These are phyloP conservation scores for Leptographium radiaticola DNA, from an alignment of 2,329 filamentous ascomycete species.

Conservation along the genomic window DNA sequence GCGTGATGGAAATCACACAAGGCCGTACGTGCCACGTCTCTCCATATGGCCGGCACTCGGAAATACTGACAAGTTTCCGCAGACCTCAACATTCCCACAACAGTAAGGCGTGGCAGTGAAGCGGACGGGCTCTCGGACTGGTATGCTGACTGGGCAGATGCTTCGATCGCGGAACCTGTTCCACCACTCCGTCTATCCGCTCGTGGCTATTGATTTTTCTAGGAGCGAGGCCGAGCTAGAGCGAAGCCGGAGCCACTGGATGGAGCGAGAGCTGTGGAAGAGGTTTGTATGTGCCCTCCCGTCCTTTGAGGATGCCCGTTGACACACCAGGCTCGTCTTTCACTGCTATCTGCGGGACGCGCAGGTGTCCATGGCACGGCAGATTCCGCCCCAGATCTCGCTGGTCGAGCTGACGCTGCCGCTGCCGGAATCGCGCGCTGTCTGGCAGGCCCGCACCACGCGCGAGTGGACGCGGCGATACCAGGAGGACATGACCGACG, in stretches of 20 bases:
- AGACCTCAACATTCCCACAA: conserved; percentile 12
- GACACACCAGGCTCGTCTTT: conserved; percentile 38
- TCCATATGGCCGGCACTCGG: neutral
- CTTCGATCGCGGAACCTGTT: conserved; percentile 46
- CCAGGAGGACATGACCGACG: conserved; percentile 20
- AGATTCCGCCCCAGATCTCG: conserved; percentile 51
- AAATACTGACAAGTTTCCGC: conserved; percentile 3
- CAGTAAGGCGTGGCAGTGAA: neutral
- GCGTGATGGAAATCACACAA: conserved; percentile 44
- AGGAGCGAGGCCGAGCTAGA: conserved; percentile 46
- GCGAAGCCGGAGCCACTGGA: conserved; percentile 53
- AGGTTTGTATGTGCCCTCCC: conserved; percentile 22
- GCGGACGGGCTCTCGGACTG: neutral
- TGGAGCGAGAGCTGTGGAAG: conserved; percentile 52
- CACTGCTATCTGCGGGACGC: conserved; percentile 53
- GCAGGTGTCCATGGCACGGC: conserved; percentile 52
- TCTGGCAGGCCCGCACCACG: conserved; percentile 54
- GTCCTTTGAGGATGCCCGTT: neutral
- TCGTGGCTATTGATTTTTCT: conserved; percentile 33
- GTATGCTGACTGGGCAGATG: conserved; percentile 24
- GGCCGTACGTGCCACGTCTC: conserved; percentile 22
- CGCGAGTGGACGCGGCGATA: conserved; percentile 51
- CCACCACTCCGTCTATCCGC: conserved; percentile 38
- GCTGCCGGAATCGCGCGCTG: conserved; percentile 43
- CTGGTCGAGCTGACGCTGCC: conserved; percentile 57